Conservation (phyloP, 352 stramenopile species). For the Globisporangium polare region DNA sequence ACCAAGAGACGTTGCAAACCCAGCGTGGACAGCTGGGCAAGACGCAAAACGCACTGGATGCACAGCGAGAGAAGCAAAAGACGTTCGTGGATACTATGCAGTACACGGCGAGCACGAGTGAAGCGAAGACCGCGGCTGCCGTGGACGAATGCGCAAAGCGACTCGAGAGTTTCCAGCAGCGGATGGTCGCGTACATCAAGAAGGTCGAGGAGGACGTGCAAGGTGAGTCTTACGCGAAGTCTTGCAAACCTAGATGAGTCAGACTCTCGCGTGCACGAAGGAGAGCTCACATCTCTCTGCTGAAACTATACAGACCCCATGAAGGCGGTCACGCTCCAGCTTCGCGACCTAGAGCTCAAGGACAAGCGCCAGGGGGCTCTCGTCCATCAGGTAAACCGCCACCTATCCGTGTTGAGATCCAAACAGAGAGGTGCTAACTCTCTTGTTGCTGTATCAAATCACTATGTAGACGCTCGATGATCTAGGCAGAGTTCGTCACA, state of each 20-base stretch:
- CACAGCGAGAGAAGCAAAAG: slow-evolving; percentile 44
- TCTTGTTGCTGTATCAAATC: not conserved
- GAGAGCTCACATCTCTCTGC: no score
- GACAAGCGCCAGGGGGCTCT: slow-evolving; percentile 39
- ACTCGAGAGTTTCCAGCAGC: slow-evolving; percentile 45
- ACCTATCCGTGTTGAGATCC: not conserved
- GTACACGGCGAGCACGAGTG: slow-evolving; percentile 26
- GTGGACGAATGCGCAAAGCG: slow-evolving; percentile 24
- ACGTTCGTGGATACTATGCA: slow-evolving; percentile 40
- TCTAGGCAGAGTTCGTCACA: slow-evolving; percentile 20
- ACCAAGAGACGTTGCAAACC: slow-evolving; percentile 38
- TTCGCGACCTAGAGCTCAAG: slow-evolving; percentile 38
- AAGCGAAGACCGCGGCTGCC: slow-evolving; percentile 25
- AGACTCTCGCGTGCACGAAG: no score
- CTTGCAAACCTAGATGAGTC: no score
- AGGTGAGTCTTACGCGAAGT: slow-evolving; percentile 18
- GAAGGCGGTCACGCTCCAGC: slow-evolving; percentile 29
- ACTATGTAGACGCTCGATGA: slow-evolving; percentile 29
- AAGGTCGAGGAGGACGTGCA: slow-evolving; percentile 36
- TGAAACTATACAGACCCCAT: slow-evolving; percentile 26
- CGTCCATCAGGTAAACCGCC: slow-evolving; percentile 32
- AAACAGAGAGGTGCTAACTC: not conserved
- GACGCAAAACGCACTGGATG: slow-evolving; percentile 37
- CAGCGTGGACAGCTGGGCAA: slow-evolving; percentile 40
- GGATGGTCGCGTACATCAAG: slow-evolving; percentile 45